A percentile compares a stretch with the other conserved stretches of the same genome.
Conservation (phyloP, 371 early-diverging fungal species). For the Coemansia sp. region DNA sequence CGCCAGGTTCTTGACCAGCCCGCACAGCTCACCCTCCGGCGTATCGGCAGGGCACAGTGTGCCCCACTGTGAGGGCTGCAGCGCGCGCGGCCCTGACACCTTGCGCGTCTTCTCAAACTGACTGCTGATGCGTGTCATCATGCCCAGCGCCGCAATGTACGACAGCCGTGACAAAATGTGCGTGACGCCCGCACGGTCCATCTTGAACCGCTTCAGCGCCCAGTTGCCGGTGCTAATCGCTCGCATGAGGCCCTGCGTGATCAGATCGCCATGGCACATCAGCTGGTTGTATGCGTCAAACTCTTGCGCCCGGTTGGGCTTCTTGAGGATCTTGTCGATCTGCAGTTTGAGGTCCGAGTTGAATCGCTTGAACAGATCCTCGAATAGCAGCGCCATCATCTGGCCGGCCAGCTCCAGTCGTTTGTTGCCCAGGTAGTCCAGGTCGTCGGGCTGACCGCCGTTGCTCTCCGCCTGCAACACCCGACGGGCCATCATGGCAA, state of each 20-base stretch:
- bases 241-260: constrained; percentile 94
- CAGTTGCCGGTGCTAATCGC: constrained; percentile 99
- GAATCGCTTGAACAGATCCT: constrained; percentile 99
- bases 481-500: constrained; percentile 98
- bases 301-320: constrained; percentile 89
- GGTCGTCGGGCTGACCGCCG: constrained; percentile 91
- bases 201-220: constrained; percentile 99
- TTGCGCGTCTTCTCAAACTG: constrained; percentile 99
- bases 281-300: constrained; percentile 94
- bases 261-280: constrained; percentile 82
- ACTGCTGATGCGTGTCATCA: constrained; percentile 98
- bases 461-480: constrained; percentile 86
- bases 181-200: constrained; percentile 99
- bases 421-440: constrained; percentile 99
- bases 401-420: constrained; percentile 99
- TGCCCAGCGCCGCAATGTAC: constrained; percentile 98
- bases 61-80: constrained; percentile 44
- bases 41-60: constrained; percentile 97
- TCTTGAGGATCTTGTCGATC: constrained; percentile 93
- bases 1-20: constrained; percentile 98
- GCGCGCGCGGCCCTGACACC: constrained; percentile 85
- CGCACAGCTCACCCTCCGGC: constrained; percentile 99
- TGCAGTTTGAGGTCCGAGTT: constrained; percentile 86
- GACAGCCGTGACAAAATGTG: constrained; percentile 97
- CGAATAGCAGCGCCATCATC: constrained; percentile 96